phyloP scores from a whole-genome alignment of 2,329 filamentous ascomycete species.

The Nectriaceae sp. region DNA sequence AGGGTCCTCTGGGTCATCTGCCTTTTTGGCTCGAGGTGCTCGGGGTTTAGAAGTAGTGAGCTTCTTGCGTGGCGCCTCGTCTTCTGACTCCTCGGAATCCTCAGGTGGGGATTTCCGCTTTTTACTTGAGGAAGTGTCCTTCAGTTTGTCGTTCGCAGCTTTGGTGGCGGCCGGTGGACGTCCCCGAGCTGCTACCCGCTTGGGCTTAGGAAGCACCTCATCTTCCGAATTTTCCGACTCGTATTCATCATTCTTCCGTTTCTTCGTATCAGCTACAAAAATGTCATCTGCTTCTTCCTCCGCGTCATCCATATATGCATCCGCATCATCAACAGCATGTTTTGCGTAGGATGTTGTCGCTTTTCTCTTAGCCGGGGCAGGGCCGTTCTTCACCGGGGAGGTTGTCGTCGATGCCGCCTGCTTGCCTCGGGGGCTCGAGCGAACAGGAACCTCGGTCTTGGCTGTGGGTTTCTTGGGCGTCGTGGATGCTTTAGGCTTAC shows the following conservation, averaged over 20 bases:
- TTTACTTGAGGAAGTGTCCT: slow-evolving; percentile 39
- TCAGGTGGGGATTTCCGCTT: slow-evolving; percentile 61
- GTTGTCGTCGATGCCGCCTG: slow-evolving; percentile 34
- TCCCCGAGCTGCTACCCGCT: slow-evolving; percentile 52
- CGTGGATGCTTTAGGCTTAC: slow-evolving; percentile 39
- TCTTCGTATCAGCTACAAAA: slow-evolving; percentile 73
- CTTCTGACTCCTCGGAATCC: slow-evolving; percentile 58
- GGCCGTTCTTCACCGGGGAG: slow-evolving; percentile 31
- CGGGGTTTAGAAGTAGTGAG: slow-evolving; percentile 60
- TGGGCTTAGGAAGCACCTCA: slow-evolving; percentile 62
- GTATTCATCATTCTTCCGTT: slow-evolving; percentile 73
- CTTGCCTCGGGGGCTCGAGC: slow-evolving; percentile 56
- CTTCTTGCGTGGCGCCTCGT: slow-evolving; percentile 63
- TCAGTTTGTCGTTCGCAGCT: slow-evolving; percentile 23
- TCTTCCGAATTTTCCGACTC: slow-evolving; percentile 75
- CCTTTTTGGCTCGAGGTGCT: slow-evolving; percentile 64
- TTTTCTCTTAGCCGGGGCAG: slow-evolving; percentile 43
- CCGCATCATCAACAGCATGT: slow-evolving; percentile 52
- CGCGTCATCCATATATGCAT: slow-evolving; percentile 66
- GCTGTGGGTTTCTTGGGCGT: slow-evolving; percentile 43
- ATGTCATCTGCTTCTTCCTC: slow-evolving; percentile 78
- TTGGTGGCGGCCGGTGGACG: slow-evolving; percentile 22
- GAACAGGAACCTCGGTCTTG: slow-evolving; percentile 47
- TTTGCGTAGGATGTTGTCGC: slow-evolving; percentile 44
- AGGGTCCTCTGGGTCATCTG: slow-evolving; percentile 65